Evolutionary conservation across 2,329 filamentous ascomycete species (phyloP).

Genomic region (Alternaria sp.): DNA sequence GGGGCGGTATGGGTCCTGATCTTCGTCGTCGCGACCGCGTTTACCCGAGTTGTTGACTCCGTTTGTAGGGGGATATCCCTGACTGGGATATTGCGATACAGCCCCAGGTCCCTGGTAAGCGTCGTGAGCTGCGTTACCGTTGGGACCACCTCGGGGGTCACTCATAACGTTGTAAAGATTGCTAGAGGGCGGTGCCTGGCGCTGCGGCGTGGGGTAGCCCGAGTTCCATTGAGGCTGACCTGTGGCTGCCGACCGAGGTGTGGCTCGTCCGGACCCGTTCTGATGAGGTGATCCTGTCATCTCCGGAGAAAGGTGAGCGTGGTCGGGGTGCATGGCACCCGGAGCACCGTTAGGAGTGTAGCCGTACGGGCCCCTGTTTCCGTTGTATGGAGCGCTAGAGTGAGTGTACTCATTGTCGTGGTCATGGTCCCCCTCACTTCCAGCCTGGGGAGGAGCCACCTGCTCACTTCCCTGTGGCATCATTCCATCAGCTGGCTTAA

Average conservation of each 20-base stretch:
- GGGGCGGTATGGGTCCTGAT: conserved; percentile 72
- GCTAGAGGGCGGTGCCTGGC: conserved; percentile 72
- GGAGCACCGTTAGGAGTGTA: conserved; percentile 75
- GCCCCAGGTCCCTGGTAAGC: conserved; percentile 74
- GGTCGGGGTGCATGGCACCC: conserved; percentile 72
- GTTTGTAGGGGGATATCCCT: conserved; percentile 66
- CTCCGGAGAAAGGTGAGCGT: conserved; percentile 79
- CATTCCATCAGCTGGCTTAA: conserved; percentile 71
- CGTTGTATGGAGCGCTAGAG: conserved; percentile 74
- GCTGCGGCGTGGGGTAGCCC: conserved; percentile 82
- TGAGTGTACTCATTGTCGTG: conserved; percentile 88
- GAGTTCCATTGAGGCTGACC: conserved; percentile 75
- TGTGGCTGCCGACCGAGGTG: conserved; percentile 78
- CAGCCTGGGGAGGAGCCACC: conserved; percentile 62
- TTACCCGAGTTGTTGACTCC: conserved; percentile 67
- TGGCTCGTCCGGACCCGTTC: conserved; percentile 82
- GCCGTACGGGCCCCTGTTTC: conserved; percentile 76
- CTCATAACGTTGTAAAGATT: conserved; percentile 91
- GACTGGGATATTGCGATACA: conserved; percentile 65
- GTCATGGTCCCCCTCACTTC: conserved; percentile 77
- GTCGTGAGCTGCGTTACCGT: conserved; percentile 72
- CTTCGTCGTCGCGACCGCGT: conserved; percentile 70
- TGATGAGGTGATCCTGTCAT: conserved; percentile 86
- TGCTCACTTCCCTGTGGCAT: conserved; percentile 57
- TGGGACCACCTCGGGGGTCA: conserved; percentile 73